phyloP scores from a whole-genome alignment of 2,329 filamentous ascomycete species.

The Fusarium sacchari region DNA sequence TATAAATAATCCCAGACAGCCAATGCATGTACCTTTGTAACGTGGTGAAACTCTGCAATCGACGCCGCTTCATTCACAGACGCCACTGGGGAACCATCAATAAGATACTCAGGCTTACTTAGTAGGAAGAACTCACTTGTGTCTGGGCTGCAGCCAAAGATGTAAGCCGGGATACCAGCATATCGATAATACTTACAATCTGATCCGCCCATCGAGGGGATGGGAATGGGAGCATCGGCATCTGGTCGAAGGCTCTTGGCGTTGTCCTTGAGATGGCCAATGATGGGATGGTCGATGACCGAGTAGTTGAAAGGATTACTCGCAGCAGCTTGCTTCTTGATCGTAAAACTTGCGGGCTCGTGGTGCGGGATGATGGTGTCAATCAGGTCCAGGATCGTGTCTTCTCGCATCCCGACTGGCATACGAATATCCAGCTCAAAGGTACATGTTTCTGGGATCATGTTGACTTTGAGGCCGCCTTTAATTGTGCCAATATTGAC shows the following conservation, averaged over 20 bases:
- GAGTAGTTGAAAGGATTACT: conserved; percentile 1
- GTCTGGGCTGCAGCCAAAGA: conserved; percentile 1
- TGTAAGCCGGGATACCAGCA: neutral
- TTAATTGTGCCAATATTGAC: neutral
- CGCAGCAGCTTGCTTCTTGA: neutral
- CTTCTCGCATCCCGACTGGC: neutral
- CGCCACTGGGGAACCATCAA: neutral
- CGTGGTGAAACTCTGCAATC: neutral
- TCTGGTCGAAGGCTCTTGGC: neutral
- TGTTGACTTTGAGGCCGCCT: conserved; percentile 8
- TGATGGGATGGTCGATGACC: neutral
- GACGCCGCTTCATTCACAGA: neutral
- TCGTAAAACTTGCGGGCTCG: neutral
- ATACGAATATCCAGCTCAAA: neutral
- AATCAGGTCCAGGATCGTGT: neutral
- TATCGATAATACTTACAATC: conserved; percentile 9
- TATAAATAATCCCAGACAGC: conserved; percentile 3
- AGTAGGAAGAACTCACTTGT: neutral
- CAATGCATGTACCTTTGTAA: conserved; percentile 2
- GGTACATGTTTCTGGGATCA: neutral
- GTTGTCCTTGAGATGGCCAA: neutral
- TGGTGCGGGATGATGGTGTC: neutral
- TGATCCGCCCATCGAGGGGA: conserved; percentile 3
- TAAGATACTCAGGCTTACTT: accelerated
- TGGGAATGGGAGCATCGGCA: neutral